Evolutionary conservation across 2,329 filamentous ascomycete genomes (phyloP).

Genomic region (Diplodia seriata): DNA sequence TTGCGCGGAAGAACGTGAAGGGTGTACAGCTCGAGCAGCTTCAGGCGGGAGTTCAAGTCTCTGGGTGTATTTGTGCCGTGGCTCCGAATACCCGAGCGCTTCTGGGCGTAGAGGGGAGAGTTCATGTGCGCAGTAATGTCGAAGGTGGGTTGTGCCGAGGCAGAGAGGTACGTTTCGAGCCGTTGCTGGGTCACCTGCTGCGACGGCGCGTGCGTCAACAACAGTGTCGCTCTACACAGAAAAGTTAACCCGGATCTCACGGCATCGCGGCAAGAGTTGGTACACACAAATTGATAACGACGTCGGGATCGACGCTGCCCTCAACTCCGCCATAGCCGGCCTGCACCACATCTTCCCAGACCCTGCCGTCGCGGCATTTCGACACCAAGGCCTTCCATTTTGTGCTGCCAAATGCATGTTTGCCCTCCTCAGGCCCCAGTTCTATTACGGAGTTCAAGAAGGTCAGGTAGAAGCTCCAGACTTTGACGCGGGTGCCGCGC

Average conservation of each 20-base stretch:
- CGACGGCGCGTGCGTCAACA: constrained; percentile 86
- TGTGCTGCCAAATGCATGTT: constrained; percentile 81
- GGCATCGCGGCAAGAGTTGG: not conserved
- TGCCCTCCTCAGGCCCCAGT: constrained; percentile 87
- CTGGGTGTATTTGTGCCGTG: constrained; percentile 81
- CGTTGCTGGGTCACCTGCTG: constrained; percentile 85
- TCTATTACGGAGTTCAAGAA: constrained; percentile 91
- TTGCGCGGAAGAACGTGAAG: constrained; percentile 93
- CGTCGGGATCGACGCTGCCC: constrained; percentile 90
- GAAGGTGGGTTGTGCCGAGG: constrained; percentile 74
- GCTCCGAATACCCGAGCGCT: constrained; percentile 46
- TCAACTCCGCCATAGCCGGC: constrained; percentile 88
- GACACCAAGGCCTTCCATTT: constrained; percentile 83
- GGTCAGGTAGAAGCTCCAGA: constrained; percentile 96
- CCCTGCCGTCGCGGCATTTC: constrained; percentile 83
- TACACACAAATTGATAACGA: constrained; percentile 81
- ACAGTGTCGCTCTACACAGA: constrained; percentile 75
- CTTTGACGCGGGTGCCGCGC: constrained; percentile 84
- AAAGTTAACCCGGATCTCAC: not conserved
- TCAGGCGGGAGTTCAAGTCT: constrained; percentile 83
- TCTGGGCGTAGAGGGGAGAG: constrained; percentile 44
- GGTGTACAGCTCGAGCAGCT: constrained; percentile 93
- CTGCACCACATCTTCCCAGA: constrained; percentile 94
- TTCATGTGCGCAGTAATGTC: constrained; percentile 72
- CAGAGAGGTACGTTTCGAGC: constrained; percentile 86